Base-by-base conservation (phyloP, 1,284 basidiomycete species). In the Sanghuangporus sanghuang region DNA sequence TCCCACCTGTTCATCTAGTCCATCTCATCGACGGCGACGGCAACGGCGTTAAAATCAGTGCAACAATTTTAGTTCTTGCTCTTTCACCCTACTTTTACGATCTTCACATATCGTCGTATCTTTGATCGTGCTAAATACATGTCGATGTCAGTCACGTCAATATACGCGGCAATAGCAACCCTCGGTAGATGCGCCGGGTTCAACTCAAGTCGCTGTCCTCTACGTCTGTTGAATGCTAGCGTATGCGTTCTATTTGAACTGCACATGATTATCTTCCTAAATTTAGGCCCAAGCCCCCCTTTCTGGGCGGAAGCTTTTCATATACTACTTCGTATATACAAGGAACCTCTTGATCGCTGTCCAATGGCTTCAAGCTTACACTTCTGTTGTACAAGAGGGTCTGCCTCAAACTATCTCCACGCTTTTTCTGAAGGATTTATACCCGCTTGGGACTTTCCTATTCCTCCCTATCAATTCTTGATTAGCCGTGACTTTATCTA, bases 401-500 rank as follows among this genome's bases (percentile, higher is more conserved):
- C 27, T 32, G 27, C 27, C 27, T 32, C 27, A 4, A 32, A 23
- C 23, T 23, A 23, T 23, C 2, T 23, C 23, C 23, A 23, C 23
- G 23, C 23, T 23, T 23, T 23, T 23, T 23, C 23, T 23, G 2
- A 23, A 23, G 23, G 23, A 23, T 23, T 23, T 23, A 23, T 23
- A n/a, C n/a, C n/a, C n/a, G 23, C 23, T 23, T 23, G n/a, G n/a
- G n/a, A n/a, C n/a, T 23, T 2, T 23, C 3, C 2, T 42, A 42
- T 11, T 42, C 9, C 2, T 42, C 40, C 9, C 40, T 3, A 42
- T 42, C 40, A 42, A 11, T 11, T 42, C 18, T 18, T 46, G 3
- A 46, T 16, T 18, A 14, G 83, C 85, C 85, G 80, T 75, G 80
- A 78, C 23, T 77, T 66, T 86, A 87, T 87, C 85, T 84, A 85